Conservation (phyloP, 108 stramenopile species). For the Seminavis robusta region DNA sequence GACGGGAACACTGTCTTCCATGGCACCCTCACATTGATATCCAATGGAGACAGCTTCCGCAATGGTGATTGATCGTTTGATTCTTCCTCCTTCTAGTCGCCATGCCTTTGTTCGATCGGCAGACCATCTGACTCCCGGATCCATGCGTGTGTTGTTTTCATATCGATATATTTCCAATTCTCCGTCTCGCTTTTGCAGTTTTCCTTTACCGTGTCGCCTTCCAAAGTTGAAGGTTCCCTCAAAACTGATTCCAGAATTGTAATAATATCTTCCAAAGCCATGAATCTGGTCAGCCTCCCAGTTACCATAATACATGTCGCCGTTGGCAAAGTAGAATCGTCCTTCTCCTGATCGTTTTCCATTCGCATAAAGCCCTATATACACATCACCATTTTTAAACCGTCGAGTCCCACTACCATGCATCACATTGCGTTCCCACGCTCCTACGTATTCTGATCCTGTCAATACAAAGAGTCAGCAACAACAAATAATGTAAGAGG, state of each 20-base stretch:
- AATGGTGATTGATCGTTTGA: neutral
- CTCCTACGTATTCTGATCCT: slow-evolving; percentile 61
- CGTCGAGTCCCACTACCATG: slow-evolving; percentile 52
- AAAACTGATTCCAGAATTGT: slow-evolving; percentile 39
- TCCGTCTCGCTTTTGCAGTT: slow-evolving; percentile 53
- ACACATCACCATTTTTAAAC: slow-evolving; percentile 61
- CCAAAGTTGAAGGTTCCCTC: slow-evolving; percentile 55
- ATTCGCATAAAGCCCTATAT: slow-evolving; percentile 34
- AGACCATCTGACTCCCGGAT: slow-evolving; percentile 55
- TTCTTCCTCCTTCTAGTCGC: slow-evolving; percentile 11
- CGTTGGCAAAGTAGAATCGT: slow-evolving; percentile 52
- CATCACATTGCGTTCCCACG: slow-evolving; percentile 54
- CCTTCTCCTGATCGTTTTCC: slow-evolving; percentile 58
- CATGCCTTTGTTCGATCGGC: slow-evolving; percentile 60
- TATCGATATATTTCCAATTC: slow-evolving; percentile 57
- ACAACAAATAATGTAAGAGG: neutral
- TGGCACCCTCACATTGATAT: too few relatives aligned
- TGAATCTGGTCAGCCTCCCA: slow-evolving; percentile 38
- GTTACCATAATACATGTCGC: slow-evolving; percentile 22
- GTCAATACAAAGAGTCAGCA: neutral
- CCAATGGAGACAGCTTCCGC: too few relatives aligned
- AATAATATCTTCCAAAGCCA: slow-evolving; percentile 63
- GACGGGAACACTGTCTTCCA: too few relatives aligned
- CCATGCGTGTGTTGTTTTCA: slow-evolving; percentile 36
- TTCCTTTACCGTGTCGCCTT: slow-evolving; percentile 48